phyloP scores from a whole-genome alignment of 1,284 basidiomycete species.

The Ustilago shanxiensis region DNA sequence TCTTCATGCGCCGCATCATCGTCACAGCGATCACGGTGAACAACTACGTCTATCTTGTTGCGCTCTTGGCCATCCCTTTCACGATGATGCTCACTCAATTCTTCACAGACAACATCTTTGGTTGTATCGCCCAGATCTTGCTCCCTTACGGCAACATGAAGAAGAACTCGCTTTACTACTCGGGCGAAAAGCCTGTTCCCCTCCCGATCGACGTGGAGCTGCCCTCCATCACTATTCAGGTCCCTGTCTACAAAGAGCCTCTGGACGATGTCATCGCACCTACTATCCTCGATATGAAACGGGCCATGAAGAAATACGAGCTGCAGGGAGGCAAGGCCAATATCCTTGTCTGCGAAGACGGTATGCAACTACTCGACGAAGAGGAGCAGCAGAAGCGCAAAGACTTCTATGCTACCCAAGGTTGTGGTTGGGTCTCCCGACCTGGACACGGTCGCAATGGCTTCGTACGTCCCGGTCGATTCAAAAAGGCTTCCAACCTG shows the following conservation, averaged over 20 bases:
- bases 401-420: conserved; percentile 80
- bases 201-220: conserved; percentile 70
- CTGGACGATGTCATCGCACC: conserved; percentile 74
- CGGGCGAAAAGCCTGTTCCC: conserved; percentile 63
- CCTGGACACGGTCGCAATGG: conserved; percentile 78
- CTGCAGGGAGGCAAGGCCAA: conserved; percentile 82
- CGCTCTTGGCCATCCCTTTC: conserved; percentile 76
- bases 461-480: conserved; percentile 83
- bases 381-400: conserved; percentile 79
- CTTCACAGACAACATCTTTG: conserved; percentile 76
- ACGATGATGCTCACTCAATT: conserved; percentile 79
- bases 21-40: conserved; percentile 79
- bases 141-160: conserved; percentile 78
- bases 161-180: conserved; percentile 71
- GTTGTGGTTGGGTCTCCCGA: conserved; percentile 85
- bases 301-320: conserved; percentile 87
- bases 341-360: conserved; percentile 84
- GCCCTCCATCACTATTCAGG: conserved; percentile 81
- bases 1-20: conserved; percentile 78
- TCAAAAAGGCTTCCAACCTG: conserved; percentile 92
- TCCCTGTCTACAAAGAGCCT: conserved; percentile 81
- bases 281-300: conserved; percentile 82
- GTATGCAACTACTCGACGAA: conserved; percentile 76
- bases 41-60: conserved; percentile 75
- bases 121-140: conserved; percentile 59